Base-by-base conservation (phyloP, 805 yeast species). In the Wickerhamomyces silvicola region DNA sequence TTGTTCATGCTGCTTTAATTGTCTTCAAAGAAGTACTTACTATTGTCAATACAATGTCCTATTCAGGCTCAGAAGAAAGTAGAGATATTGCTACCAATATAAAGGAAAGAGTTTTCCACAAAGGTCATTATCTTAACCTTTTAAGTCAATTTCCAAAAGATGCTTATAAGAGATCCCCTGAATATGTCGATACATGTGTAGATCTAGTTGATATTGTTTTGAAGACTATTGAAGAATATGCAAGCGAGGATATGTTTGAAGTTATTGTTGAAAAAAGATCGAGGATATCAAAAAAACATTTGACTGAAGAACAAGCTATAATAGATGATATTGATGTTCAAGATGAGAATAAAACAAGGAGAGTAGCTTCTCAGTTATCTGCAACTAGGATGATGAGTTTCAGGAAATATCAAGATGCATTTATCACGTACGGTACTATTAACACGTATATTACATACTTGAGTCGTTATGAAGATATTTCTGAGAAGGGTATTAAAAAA, bases 1-100 rank as follows among this genome's bases (percentile, higher is more conserved):
- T 83, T 2, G 69, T 78, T 4, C 86, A 81, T 41, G 84, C 87
- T 2, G 71, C 78, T 2, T 71, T 83, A 70, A 63, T 73, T 24
- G 71, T 83, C 33, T 75, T 83, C 51, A 68, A 70, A 17, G 83
- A 82, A 39, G 54, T 87, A 22, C 56, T 90, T 5, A 46, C 67
- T 9, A 50, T 67, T 4, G 50, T 66, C 1, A 54, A 57, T 3
- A 56, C 60, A 6, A 65, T 78, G 55, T 62, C 67, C 11, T 44
- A 50, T 6, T 55, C 65, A 4, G 39, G 56, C 2, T 52, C 54
- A 2, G 70, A 61, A 3, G 79, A 73, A 19, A 65, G 66, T 38
- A 66, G 65, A 13, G 72, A 70, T 23, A 56, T 69, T 20, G 64
- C 87, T 1, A 73, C 70, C 19, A 78, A 75, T 15, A 72, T 81